Base-by-base conservation (phyloP, 2,329 filamentous ascomycete species). In the Sclerotinia sclerotiorum region DNA sequence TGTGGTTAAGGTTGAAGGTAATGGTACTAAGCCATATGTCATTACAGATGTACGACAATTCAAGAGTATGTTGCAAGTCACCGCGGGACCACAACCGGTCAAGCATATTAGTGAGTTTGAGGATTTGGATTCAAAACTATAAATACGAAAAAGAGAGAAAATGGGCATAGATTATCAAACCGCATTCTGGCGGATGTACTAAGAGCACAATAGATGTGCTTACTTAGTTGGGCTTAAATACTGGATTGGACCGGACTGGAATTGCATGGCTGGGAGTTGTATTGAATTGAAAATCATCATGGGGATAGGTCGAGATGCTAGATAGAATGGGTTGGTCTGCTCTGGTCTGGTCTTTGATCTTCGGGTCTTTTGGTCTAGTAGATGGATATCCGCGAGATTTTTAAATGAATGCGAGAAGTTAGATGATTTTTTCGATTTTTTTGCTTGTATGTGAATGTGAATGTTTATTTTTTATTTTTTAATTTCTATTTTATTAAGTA, bases 101-200 rank as follows among this genome's bases (percentile, higher is more conserved):
- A 89, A 86, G 76, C 90, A 95, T 72, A 79, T 98, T 68, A 90
- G 84, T 70, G 91, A 93, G 76, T 98, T 94, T 79, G 91, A 97
- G 78, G 94, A 97, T 69, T 83, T 89, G 69, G 92, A 92, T 71
- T 81, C 91, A 19, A 97, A 97, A 82, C 84, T 97, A 68, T 94
- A 78, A 84, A 44, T 24, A 29, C 11, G 11, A 27, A 3, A 15
- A 2, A 7, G 54, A n/a, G 48, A 5, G 5, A 32, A 35, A 11
- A 51, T 27, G 21, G 8, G 17, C 17, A 56, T 56, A 57, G 52
- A 55, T 46, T 17, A 32, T 29, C 5, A 46, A 51, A 35, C n/a
- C 27, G 35, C 13, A 52, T 24, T 17, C 48, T 57, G 39, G 58
- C 24, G 63, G 27, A 32, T 58, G 29, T 46, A 58, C 44, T 5